phyloP scores from a whole-genome alignment of 2,329 filamentous ascomycete genomes.

The Cryphonectria japonica region DNA sequence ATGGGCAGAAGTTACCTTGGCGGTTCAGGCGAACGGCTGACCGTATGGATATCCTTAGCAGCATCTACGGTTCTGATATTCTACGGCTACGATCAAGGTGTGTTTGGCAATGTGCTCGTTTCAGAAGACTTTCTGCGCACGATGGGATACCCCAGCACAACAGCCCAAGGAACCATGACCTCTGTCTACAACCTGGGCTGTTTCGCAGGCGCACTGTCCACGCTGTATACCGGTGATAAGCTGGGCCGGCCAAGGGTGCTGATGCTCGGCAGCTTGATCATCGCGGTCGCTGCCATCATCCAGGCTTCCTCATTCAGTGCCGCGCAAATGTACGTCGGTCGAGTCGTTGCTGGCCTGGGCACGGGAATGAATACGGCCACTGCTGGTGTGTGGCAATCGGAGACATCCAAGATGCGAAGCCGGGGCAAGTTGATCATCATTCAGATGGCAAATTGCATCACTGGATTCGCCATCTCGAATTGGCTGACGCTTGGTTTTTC shows the following conservation, averaged over 20 bases:
- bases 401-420: constrained; percentile 32
- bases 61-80: constrained; percentile 54
- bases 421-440: constrained; percentile 34
- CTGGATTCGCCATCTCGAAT: constrained; percentile 46
- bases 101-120: constrained; percentile 39
- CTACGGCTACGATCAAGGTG: constrained; percentile 49
- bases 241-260: constrained; percentile 32
- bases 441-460: constrained; percentile 38
- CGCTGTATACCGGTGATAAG: constrained; percentile 32
- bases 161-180: constrained; percentile 31
- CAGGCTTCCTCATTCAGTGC: constrained; percentile 28
- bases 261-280: constrained; percentile 32
- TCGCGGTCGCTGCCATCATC: constrained; percentile 30
- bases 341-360: constrained; percentile 30
- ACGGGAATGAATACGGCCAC: constrained; percentile 33
- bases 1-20: constrained; percentile 45
- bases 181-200: constrained; percentile 33
- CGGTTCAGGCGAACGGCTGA: constrained; percentile 53
- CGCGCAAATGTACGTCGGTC: constrained; percentile 30
- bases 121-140: constrained; percentile 35
- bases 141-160: constrained; percentile 28
- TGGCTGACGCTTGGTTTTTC: constrained; percentile 31
- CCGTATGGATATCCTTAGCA: constrained; percentile 55
- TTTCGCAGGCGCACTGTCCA: constrained; percentile 32
- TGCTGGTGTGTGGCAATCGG: constrained; percentile 31